These are phyloP conservation scores for Lentinula aciculospora DNA, from an alignment of 768 basidiomycete genomes.

Conservation along the genomic window DNA sequence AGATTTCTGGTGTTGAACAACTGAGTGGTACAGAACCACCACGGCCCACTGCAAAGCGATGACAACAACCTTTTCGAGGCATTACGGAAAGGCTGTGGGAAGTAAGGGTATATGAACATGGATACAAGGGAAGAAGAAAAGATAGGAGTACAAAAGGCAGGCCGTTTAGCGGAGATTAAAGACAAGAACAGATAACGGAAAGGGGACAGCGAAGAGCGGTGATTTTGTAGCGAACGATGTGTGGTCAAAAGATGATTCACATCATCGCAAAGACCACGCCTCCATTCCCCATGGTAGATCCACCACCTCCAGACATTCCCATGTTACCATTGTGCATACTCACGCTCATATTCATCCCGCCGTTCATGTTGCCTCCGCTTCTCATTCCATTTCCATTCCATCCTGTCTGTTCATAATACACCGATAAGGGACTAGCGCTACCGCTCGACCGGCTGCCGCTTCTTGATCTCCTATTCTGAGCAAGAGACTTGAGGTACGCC, in stretches of 20 bases:
- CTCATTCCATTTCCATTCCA: constrained; percentile 10
- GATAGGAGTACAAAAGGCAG: neutral
- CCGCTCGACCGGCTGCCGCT: constrained; percentile 20
- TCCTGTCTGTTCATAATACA: neutral
- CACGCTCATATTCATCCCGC: constrained; percentile 6
- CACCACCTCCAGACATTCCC: constrained; percentile 14
- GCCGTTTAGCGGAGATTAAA: neutral
- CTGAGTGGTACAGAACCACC: neutral
- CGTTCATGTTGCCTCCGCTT: constrained; percentile 1
- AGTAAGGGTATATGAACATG: constrained; percentile 1
- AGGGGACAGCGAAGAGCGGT: neutral
- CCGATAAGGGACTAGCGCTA: constrained; percentile 8
- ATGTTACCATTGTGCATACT: constrained; percentile 5
- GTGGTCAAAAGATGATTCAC: constrained; percentile 6
- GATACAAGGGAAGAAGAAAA: neutral
- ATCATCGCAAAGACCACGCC: constrained; percentile 15
- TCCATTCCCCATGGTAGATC: constrained; percentile 13
- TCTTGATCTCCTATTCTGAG: constrained; percentile 14
- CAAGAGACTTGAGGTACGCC: neutral
- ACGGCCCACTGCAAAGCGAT: neutral
- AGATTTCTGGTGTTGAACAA: neutral
- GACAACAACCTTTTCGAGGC: neutral
- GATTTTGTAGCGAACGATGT: neutral
- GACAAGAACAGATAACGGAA: neutral
- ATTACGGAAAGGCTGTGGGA: neutral